Evolutionary conservation across 768 basidiomycete genomes (phyloP).

Genomic region (Boletus pseudo-olivaceus): DNA sequence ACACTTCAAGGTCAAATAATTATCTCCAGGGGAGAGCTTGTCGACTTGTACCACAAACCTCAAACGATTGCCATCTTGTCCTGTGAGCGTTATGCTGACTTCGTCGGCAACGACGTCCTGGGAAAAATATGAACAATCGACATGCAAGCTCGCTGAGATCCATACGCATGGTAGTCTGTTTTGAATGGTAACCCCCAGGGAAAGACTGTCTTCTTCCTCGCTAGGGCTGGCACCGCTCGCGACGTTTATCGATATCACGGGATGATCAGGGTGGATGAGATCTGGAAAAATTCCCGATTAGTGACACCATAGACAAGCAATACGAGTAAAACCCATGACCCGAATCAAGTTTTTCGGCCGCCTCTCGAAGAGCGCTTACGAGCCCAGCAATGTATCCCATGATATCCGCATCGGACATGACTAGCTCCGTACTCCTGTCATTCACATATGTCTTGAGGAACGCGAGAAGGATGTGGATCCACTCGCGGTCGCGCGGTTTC

Average conservation of each 20-base stretch:
- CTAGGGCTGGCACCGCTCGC: slow-evolving; percentile 45
- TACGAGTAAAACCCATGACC: slow-evolving; percentile 37
- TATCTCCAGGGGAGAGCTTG: slow-evolving; percentile 56
- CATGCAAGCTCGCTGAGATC: slow-evolving; percentile 5
- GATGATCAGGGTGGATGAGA: slow-evolving; percentile 63
- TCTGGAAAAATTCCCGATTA: slow-evolving; percentile 43
- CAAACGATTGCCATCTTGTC: slow-evolving; percentile 60
- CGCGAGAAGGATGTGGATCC: slow-evolving; percentile 74
- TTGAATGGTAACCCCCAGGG: slow-evolving; percentile 52
- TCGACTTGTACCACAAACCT: slow-evolving; percentile 46
- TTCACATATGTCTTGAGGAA: slow-evolving; percentile 71
- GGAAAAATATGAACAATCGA: slow-evolving; percentile 6
- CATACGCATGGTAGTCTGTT: slow-evolving; percentile 79
- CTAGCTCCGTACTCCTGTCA: slow-evolving; percentile 47
- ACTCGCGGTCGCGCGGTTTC: slow-evolving; percentile 66
- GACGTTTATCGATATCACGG: slow-evolving; percentile 55
- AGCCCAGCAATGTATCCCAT: slow-evolving; percentile 50
- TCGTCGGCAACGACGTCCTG: slow-evolving; percentile 63
- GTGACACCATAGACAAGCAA: background rate
- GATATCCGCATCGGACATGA: slow-evolving; percentile 52
- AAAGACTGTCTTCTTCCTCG: slow-evolving; percentile 64
- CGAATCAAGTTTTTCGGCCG: slow-evolving; percentile 50
- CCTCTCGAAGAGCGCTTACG: slow-evolving; percentile 45
- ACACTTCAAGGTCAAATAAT: slow-evolving; percentile 58
- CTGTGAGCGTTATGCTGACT: slow-evolving; percentile 56